phyloP scores from a whole-genome alignment of 2,329 filamentous ascomycete genomes.

The Penicillium palitans region DNA sequence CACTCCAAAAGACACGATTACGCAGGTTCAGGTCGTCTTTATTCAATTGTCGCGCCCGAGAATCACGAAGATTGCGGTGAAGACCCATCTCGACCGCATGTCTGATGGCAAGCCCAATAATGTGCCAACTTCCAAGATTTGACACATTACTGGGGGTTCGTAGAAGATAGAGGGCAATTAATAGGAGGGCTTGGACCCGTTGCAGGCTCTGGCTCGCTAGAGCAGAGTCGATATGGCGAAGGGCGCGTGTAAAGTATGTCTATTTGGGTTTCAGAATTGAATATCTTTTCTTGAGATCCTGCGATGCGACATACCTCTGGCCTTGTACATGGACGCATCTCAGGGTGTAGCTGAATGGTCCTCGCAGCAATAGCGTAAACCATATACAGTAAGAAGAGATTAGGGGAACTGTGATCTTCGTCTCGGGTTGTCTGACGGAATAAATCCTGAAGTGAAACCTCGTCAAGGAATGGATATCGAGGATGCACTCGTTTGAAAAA shows the following conservation, averaged over 20 bases:
- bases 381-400: background rate
- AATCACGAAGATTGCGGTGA: background rate
- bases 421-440: background rate
- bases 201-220: background rate
- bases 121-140: background rate
- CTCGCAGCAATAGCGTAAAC: slow-evolving; percentile 1
- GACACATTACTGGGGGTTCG: background rate
- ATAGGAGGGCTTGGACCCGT: background rate
- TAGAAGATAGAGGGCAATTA: background rate
- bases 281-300: background rate
- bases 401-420: background rate
- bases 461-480: background rate
- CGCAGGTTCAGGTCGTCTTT: background rate
- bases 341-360: background rate
- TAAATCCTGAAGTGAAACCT: background rate
- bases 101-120: background rate
- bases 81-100: background rate
- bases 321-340: background rate
- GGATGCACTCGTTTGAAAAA: background rate
- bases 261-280: background rate
- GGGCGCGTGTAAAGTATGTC: background rate
- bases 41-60: background rate
- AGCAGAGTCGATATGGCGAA: background rate
- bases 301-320: background rate
- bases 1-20: background rate